Evolutionary conservation across 768 basidiomycete genomes (phyloP).

Genomic region (Mycena rebaudengoi): DNA sequence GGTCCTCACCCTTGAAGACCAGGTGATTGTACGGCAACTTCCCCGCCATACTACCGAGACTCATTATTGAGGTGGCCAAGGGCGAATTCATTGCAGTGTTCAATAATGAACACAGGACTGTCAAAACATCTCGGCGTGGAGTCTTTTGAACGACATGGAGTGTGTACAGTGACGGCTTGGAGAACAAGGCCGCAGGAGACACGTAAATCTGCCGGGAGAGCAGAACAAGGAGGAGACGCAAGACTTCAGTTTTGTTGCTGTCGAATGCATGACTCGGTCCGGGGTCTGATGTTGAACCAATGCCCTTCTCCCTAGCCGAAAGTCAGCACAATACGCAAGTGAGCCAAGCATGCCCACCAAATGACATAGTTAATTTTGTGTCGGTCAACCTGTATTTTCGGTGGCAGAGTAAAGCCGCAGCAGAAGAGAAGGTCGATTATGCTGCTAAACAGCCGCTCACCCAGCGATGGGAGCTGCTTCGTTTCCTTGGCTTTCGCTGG

Average conservation of each 20-base stretch:
- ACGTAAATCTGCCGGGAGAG: constrained; percentile 92
- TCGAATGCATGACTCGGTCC: constrained; percentile 73
- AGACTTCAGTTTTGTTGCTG: constrained; percentile 85
- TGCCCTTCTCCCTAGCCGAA: constrained; percentile 85
- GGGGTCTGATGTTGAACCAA: constrained; percentile 86
- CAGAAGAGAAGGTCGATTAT: constrained; percentile 91
- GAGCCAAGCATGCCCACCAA: constrained; percentile 64
- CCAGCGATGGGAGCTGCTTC: constrained; percentile 75
- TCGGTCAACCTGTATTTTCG: constrained; percentile 76
- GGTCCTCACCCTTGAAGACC: constrained; percentile 89
- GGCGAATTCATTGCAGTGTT: constrained; percentile 88
- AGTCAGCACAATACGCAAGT: neutral
- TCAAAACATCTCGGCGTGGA: constrained; percentile 85
- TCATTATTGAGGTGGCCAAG: constrained; percentile 54
- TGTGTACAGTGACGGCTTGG: constrained; percentile 79
- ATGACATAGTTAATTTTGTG: constrained; percentile 89
- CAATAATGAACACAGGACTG: constrained; percentile 90
- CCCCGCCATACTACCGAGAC: constrained; percentile 75
- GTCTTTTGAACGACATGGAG: constrained; percentile 81
- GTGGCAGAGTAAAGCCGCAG: constrained; percentile 92
- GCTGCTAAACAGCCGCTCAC: constrained; percentile 80
- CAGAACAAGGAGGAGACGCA: constrained; percentile 87
- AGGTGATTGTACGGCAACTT: constrained; percentile 91
- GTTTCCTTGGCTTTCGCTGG: constrained; percentile 41
- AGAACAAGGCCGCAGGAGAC: constrained; percentile 72